Conservation (phyloP, 441 rosid genomes). For the Arabidopsis hybrid region DNA sequence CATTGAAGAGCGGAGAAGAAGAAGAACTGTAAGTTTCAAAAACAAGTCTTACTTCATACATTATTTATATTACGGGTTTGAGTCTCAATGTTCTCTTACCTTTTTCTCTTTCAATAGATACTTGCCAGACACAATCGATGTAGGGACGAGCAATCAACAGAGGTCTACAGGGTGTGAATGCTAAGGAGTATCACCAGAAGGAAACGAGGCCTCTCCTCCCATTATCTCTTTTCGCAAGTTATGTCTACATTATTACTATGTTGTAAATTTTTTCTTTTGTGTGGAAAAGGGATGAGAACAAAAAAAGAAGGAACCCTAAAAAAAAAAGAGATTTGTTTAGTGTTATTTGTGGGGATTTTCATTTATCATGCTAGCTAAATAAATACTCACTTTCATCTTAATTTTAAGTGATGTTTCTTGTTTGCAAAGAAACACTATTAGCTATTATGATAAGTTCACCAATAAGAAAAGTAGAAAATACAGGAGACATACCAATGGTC, state of each 20-base stretch:
- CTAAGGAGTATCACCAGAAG: conserved; percentile 38
- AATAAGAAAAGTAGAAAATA: no score
- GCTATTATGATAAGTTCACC: no score
- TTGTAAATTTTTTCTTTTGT: conserved; percentile 33
- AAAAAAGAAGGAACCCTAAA: conserved; percentile 15
- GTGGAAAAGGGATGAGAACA: conserved; percentile 13
- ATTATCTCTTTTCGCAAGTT: conserved; percentile 33
- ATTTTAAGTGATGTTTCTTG: no score
- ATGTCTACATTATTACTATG: conserved; percentile 22
- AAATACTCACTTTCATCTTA: no score
- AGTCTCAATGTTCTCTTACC: conserved; percentile 16
- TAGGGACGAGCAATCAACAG: conserved; percentile 71
- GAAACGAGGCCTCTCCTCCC: conserved; percentile 7
- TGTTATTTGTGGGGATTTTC: conserved; percentile 7
- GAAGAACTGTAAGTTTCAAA: conserved; percentile 82
- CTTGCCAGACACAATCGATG: conserved; percentile 92
- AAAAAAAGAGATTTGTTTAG: conserved; percentile 13
- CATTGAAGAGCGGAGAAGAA: conserved; percentile 89
- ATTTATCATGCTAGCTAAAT: no score
- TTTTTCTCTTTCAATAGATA: conserved; percentile 51
- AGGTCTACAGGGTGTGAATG: conserved; percentile 90
- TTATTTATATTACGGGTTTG: not conserved
- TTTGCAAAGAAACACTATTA: no score
- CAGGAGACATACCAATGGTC: no score
- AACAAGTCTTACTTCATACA: not conserved